Evolutionary conservation across 108 stramenopile genomes (phyloP).

Genomic region (Schizochytrium sp.): DNA sequence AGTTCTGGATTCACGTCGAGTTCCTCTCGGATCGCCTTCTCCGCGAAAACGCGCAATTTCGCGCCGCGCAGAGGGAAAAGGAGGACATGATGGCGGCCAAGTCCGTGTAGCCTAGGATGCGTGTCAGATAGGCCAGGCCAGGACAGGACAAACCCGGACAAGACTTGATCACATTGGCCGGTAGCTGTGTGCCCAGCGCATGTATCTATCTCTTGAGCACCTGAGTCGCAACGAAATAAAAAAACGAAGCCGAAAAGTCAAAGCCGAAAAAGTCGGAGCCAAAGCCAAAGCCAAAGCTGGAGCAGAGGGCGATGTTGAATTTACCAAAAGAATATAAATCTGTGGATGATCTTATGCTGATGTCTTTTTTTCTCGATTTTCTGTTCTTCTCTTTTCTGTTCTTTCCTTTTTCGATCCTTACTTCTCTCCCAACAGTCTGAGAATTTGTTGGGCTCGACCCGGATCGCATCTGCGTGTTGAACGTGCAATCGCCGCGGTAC

Average conservation of each 20-base stretch:
- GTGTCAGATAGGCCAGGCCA: too few relatives aligned
- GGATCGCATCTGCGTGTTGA: too few relatives aligned
- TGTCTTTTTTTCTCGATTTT: neutral
- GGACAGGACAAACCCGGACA: too few relatives aligned
- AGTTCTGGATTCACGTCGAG: slow-evolving; percentile 8
- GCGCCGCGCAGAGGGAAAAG: neutral
- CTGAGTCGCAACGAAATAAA: too few relatives aligned
- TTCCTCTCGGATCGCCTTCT: neutral
- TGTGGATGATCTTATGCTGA: neutral
- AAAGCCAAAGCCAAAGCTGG: neutral
- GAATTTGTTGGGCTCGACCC: too few relatives aligned
- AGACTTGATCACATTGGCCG: too few relatives aligned
- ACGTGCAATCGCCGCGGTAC: too few relatives aligned
- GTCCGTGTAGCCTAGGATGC: neutral
- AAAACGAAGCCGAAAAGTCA: too few relatives aligned
- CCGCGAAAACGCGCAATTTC: neutral
- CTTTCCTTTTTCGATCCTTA: neutral
- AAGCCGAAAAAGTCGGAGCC: too few relatives aligned
- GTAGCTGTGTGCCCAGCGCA: too few relatives aligned
- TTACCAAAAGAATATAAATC: neutral
- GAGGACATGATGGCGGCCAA: neutral
- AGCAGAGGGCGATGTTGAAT: neutral
- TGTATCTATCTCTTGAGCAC: too few relatives aligned
- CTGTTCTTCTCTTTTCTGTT: neutral
- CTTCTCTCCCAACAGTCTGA: neutral